Conservation (phyloP, 2,329 filamentous ascomycete genomes). For the Celoporthe dispersa region DNA sequence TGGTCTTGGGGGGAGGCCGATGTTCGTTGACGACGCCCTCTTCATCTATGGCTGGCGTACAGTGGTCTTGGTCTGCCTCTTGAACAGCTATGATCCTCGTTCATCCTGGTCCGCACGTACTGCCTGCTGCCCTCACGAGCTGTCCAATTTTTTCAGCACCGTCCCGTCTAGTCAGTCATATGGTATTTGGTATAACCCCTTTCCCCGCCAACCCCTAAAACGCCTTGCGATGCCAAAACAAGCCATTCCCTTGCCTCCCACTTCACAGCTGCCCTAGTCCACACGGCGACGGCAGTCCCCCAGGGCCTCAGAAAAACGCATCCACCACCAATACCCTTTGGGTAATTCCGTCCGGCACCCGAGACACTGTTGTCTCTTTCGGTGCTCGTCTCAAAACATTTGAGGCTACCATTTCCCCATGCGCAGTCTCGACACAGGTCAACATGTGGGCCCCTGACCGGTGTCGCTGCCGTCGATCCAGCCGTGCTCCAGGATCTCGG, state of each 20-base stretch:
- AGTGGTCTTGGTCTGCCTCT: neutral
- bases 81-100: slow-evolving; percentile 10
- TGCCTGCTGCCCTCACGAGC: slow-evolving; percentile 14
- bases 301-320: neutral
- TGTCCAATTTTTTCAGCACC: slow-evolving; percentile 19
- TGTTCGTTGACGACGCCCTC: neutral
- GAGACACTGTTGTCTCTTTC: neutral
- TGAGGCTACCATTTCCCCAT: neutral
- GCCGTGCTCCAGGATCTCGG: neutral
- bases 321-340: neutral
- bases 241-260: slow-evolving; percentile 2
- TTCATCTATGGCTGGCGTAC: neutral
- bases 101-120: slow-evolving; percentile 11
- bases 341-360: neutral
- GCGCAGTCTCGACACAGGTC: neutral
- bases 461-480: neutral
- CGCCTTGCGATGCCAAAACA: slow-evolving; percentile 29
- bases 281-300: slow-evolving; percentile 8
- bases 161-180: slow-evolving; percentile 16
- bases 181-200: slow-evolving; percentile 29
- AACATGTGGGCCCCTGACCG: neutral
- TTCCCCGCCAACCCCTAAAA: slow-evolving; percentile 16
- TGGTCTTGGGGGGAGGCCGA: neutral
- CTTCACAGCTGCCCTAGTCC: slow-evolving; percentile 9
- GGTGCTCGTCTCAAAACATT: neutral